Base-by-base conservation (phyloP, 306 rosid genomes). In the Rosa multiflora region DNA sequence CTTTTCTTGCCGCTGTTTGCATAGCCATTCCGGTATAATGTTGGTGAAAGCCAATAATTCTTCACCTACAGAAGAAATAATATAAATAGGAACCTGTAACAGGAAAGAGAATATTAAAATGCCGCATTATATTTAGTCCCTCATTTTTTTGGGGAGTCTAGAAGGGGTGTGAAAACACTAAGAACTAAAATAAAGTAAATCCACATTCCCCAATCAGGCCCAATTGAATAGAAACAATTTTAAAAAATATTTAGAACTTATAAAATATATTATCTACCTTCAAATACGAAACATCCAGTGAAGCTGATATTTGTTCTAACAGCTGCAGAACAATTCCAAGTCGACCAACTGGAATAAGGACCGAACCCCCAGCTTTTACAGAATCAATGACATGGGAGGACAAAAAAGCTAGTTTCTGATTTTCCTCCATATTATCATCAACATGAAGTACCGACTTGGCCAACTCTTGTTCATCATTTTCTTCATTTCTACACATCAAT, bases 11-110 rank as follows among this genome's bases (percentile, higher is more conserved):
- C 94, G 82, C 72, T 87, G 85, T 79, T 85, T 87, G 82, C 91
- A 87, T 79, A 94, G 87, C 98, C 96, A 94, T 78, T 94, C 98
- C 23, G 98, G 96, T 77, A 92, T 87, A 76, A 86, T 77, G 83
- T 90, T 89, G 74, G 89, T 88, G 75, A 85, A 87, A 72, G 94
- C 88, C 80, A 94, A 82, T 80, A 94, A 84, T 75, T 92, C 93
- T 86, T 94, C 91, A n/a, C 93, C 92, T 66, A 89, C 86, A 23
- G 92, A 94, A 73, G 97, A 94, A 75, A 94, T 86, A 23, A 94
- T 83, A 85, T 86, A 94, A 81, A 94, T 82, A 48, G 98, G 97
- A 78, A 94, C 93, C 98, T 94, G 81, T 77, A 88, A 77, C 72
- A 49, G 26, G 13, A 39, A 29, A 10, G 14, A 51, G 5, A 51